phyloP scores from a whole-genome alignment of 192 early-diverging fungal species.

The Backusella circina region DNA sequence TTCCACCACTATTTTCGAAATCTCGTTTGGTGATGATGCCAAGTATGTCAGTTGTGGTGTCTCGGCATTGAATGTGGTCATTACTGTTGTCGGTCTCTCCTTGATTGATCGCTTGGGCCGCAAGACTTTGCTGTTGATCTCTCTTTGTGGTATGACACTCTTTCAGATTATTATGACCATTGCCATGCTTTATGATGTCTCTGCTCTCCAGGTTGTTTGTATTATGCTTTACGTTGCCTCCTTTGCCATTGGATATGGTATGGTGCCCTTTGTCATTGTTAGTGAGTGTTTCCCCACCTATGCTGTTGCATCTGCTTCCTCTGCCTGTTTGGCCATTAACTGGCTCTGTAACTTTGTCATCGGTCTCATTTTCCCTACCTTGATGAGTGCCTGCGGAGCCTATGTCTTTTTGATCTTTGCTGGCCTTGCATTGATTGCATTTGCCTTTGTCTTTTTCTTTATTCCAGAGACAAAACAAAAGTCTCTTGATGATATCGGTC shows the following conservation, averaged over 20 bases:
- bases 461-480: slow-evolving; percentile 57
- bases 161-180: slow-evolving; percentile 50
- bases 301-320: slow-evolving; percentile 46
- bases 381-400: slow-evolving; percentile 38
- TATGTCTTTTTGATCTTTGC: slow-evolving; percentile 54
- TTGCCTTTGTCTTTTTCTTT: slow-evolving; percentile 38
- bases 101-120: slow-evolving; percentile 65
- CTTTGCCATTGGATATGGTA: slow-evolving; percentile 57
- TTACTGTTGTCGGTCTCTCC: slow-evolving; percentile 50
- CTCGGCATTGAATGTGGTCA: slow-evolving; percentile 52
- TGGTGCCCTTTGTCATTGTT: slow-evolving; percentile 53
- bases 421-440: slow-evolving; percentile 35
- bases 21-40: slow-evolving; percentile 48
- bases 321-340: slow-evolving; percentile 45
- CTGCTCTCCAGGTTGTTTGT: slow-evolving; percentile 28
- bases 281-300: slow-evolving; percentile 52
- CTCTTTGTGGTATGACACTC: slow-evolving; percentile 58
- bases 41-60: slow-evolving; percentile 54
- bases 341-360: slow-evolving; percentile 48
- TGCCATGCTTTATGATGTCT: slow-evolving; percentile 10
- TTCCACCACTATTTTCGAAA: slow-evolving; percentile 59
- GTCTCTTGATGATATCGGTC: slow-evolving; percentile 57
- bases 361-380: slow-evolving; percentile 52
- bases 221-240: slow-evolving; percentile 51
- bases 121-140: slow-evolving; percentile 53